These are phyloP conservation scores for Pleurotus cornucopiae DNA, from an alignment of 768 basidiomycete genomes.

Conservation along the genomic window DNA sequence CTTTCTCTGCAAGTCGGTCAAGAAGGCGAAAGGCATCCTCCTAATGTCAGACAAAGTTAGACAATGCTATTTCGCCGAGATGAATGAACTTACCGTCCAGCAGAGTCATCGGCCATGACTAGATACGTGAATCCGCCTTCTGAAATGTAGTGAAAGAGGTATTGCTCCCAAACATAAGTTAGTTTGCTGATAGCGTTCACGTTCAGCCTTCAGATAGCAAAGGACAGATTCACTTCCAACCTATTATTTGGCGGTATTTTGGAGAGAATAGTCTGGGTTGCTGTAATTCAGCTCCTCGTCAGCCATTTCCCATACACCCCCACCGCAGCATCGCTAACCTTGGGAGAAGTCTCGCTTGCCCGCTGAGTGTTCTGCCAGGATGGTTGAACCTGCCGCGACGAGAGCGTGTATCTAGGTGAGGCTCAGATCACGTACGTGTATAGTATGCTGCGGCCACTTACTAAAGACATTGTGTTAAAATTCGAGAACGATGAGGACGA, in stretches of 20 bases:
- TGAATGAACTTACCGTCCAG: slow-evolving; percentile 63
- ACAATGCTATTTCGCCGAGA: no score
- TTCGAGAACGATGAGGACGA: background rate
- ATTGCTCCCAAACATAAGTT: slow-evolving; percentile 90
- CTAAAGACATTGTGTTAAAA: slow-evolving; percentile 25
- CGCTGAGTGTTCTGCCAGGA: slow-evolving; percentile 84
- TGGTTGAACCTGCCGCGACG: slow-evolving; percentile 70
- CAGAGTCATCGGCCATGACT: slow-evolving; percentile 92
- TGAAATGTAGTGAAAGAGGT: slow-evolving; percentile 90
- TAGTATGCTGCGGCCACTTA: slow-evolving; percentile 9
- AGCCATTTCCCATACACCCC: background rate
- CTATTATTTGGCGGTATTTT: slow-evolving; percentile 93
- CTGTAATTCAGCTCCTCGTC: slow-evolving; percentile 28
- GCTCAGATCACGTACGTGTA: background rate
- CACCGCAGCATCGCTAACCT: slow-evolving; percentile 40
- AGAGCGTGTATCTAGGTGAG: slow-evolving; percentile 70
- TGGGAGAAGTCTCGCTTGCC: slow-evolving; percentile 86
- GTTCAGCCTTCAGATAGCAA: slow-evolving; percentile 3
- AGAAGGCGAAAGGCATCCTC: slow-evolving; percentile 91
- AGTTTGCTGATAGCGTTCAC: slow-evolving; percentile 47
- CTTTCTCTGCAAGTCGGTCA: slow-evolving; percentile 81
- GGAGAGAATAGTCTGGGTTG: slow-evolving; percentile 83
- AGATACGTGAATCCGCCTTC: slow-evolving; percentile 85
- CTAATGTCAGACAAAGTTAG: slow-evolving; percentile 28
- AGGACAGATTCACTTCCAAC: slow-evolving; percentile 32